Base-by-base conservation (phyloP, 306 rosid genomes). In the Mimosa pudica region DNA sequence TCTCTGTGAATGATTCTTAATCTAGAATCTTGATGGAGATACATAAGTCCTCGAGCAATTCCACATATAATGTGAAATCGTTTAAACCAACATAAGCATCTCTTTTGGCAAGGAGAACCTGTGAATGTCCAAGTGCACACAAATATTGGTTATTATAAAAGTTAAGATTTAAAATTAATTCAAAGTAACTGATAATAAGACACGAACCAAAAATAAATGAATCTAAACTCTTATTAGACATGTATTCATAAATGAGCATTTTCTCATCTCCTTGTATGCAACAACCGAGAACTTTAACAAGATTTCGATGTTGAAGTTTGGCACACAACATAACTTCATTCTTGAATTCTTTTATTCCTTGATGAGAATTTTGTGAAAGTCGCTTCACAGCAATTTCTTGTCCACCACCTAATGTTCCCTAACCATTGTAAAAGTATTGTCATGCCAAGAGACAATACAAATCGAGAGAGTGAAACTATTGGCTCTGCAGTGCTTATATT, bases 211-310 rank as follows among this genome's bases (percentile, higher is more conserved):
- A 58, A 58, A 58, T 18, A 20, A 58, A 58, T 58, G 33, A 58
- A 58, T 58, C 64, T 3, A 58, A 58, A 7, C 64, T 58, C 11
- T 58, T 58, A 8, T 55, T 55, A 14, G 62, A 4, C 62, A 55
- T 55, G 32, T 55, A 55, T 55, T 55, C 62, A 18, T 55, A 55
- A 1, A 55, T 6, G 10, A 55, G 62, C 62, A n/a, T 55, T 1
- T 55, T 80, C 33, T 74, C 79, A 13, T 80, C 69, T 14, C 7
- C 75, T 52, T 66, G 32, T 4, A 80, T 74, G 62, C 70, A 74
- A 32, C 79, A 80, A 30, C 83, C 79, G 24, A 80, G 75, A 73
- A 80, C 68, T 8, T 80, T 80, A 16, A 73, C 83, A 20, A 80
- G 74, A 65, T 80, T 80, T 0, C 79, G 74, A 4, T 80, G 79